Conservation (phyloP, 768 basidiomycete species). For the Suillus ampliporus region DNA sequence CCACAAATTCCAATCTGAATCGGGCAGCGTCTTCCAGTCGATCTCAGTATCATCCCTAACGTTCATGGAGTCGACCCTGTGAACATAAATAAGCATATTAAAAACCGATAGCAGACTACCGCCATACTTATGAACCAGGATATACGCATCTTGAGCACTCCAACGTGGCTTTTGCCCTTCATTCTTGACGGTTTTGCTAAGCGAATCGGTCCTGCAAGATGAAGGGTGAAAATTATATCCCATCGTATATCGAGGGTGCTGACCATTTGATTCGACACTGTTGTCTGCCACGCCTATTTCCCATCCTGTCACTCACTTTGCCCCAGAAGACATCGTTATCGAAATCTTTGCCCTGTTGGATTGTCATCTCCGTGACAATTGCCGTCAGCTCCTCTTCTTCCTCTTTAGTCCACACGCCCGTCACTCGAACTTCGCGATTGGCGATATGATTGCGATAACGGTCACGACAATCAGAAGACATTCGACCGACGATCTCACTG, state of each 20-base stretch:
- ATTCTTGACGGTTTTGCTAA: constrained; percentile 75
- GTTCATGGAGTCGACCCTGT: constrained; percentile 73
- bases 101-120: constrained; percentile 4
- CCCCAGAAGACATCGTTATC: constrained; percentile 89
- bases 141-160: constrained; percentile 77
- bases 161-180: constrained; percentile 74
- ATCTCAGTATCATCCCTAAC: constrained; percentile 85
- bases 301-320: constrained; percentile 78
- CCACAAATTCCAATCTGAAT: constrained; percentile 83
- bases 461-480: constrained; percentile 83
- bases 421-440: constrained; percentile 64
- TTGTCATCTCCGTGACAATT: constrained; percentile 78
- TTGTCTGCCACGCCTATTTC: constrained; percentile 73
- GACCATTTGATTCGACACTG: constrained; percentile 92
- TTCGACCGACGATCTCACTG: constrained; percentile 69
- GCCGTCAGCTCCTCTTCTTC: constrained; percentile 77
- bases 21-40: constrained; percentile 80
- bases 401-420: constrained; percentile 78
- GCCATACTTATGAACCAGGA: constrained; percentile 79
- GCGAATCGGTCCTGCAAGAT: constrained; percentile 68
- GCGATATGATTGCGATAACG: constrained; percentile 85
- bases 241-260: constrained; percentile 13
- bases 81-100: constrained; percentile 13
- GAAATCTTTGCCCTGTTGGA: constrained; percentile 70
- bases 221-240: constrained; percentile 5